Conservation (phyloP, 2,329 filamentous ascomycete genomes). For the Pezicula rhizophila region DNA sequence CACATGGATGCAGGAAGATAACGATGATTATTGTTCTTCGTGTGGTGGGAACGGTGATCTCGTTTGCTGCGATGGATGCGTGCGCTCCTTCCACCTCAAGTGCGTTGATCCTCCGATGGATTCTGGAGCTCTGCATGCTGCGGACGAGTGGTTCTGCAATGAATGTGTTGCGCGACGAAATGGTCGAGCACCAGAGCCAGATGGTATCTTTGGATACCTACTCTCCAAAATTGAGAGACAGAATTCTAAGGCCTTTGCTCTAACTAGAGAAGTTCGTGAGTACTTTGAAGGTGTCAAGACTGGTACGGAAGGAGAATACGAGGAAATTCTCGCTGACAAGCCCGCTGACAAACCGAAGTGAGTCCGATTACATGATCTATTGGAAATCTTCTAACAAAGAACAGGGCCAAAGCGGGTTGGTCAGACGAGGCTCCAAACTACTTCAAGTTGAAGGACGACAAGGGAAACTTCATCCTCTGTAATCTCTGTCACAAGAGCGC, state of each 20-base stretch:
- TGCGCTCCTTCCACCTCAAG: conserved; percentile 81
- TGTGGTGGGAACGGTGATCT: conserved; percentile 81
- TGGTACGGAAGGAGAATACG: conserved; percentile 72
- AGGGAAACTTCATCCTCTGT: conserved; percentile 73
- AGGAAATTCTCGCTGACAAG: conserved; percentile 53
- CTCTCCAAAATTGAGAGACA: conserved; percentile 59
- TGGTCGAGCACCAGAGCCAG: conserved; percentile 32
- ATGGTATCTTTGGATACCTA: conserved; percentile 55
- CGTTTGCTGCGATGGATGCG: conserved; percentile 90
- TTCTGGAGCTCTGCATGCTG: conserved; percentile 43
- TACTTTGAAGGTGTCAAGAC: conserved; percentile 77
- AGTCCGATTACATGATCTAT: conserved; percentile 27
- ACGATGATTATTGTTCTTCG: conserved; percentile 84
- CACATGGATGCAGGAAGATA: conserved; percentile 51
- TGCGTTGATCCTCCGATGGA: conserved; percentile 76
- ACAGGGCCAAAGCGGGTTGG: conserved; percentile 40
- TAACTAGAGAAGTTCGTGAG: conserved; percentile 66
- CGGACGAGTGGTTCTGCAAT: conserved; percentile 82
- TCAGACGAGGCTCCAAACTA: conserved; percentile 58
- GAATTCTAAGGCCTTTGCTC: conserved; percentile 65
- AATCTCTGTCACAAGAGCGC: conserved; percentile 65
- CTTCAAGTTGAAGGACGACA: conserved; percentile 61
- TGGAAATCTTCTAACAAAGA: conserved; percentile 3
- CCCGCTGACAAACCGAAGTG: conserved; percentile 52
- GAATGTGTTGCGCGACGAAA: conserved; percentile 51